These are phyloP conservation scores for Daldinia caldariorum DNA, from an alignment of 495 filamentous ascomycete species.

Conservation along the genomic window DNA sequence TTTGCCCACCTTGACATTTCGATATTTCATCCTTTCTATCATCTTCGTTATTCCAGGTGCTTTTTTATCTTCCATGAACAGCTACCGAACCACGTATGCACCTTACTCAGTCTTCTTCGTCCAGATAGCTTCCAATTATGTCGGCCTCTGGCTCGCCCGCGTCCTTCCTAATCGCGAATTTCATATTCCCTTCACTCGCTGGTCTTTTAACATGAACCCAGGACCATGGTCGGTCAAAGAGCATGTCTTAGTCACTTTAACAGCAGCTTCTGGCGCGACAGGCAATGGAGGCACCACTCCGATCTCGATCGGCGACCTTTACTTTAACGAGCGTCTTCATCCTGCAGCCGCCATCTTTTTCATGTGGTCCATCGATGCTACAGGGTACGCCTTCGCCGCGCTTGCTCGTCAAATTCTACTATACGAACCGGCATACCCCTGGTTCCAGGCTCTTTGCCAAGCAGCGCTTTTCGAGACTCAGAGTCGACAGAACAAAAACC, in stretches of 20 bases:
- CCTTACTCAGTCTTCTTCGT: slow-evolving; percentile 69
- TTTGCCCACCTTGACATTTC: slow-evolving; percentile 64
- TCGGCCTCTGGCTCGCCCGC: slow-evolving; percentile 62
- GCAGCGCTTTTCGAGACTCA: slow-evolving; percentile 65
- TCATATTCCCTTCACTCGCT: slow-evolving; percentile 58
- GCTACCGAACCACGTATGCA: slow-evolving; percentile 63
- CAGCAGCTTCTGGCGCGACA: slow-evolving; percentile 64
- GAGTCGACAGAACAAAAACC: slow-evolving; percentile 59
- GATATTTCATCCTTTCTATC: slow-evolving; percentile 63
- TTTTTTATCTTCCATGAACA: slow-evolving; percentile 63
- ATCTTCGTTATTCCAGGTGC: slow-evolving; percentile 65
- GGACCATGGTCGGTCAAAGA: slow-evolving; percentile 68
- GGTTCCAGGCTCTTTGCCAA: slow-evolving; percentile 63
- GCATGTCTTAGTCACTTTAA: slow-evolving; percentile 65
- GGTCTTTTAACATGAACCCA: slow-evolving; percentile 64
- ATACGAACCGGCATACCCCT: slow-evolving; percentile 65
- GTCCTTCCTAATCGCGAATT: slow-evolving; percentile 59
- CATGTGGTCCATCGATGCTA: slow-evolving; percentile 66
- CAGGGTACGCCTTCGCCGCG: slow-evolving; percentile 65
- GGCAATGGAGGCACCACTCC: slow-evolving; percentile 61
- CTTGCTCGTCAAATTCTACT: slow-evolving; percentile 62
- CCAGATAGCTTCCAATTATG: slow-evolving; percentile 65
- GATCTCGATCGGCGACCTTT: slow-evolving; percentile 64
- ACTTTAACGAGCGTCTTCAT: slow-evolving; percentile 60
- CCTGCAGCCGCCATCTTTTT: slow-evolving; percentile 64